Base-by-base conservation (phyloP, 768 basidiomycete genomes). In the Daedaleopsis nitida region DNA sequence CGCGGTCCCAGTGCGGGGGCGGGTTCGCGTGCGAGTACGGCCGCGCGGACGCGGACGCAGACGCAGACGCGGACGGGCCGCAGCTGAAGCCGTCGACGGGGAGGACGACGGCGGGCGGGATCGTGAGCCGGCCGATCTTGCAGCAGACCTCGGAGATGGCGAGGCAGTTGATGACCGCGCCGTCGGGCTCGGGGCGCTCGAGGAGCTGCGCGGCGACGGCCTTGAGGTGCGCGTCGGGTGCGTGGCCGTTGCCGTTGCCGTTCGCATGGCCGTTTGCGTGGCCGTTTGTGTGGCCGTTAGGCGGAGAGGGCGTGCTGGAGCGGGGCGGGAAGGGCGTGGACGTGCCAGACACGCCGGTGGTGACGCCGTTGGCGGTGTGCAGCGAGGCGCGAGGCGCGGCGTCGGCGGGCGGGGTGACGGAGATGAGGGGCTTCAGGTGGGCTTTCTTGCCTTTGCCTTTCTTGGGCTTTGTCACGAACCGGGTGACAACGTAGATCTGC, bases 111-210 rank as follows among this genome's bases (percentile, higher is more conserved):
- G 79, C 78, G 13, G 91, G 91, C 1, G 90, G 90, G 56, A 91
- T 80, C 19, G 88, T 91, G 62, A 92, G 86, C 1, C 89, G 81
- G 0, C 85, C 86, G 23, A 80, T 68, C 70, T 92, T 92, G 80
- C 85, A 90, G 68, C 87, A 89, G 23, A 83, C 58, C 55, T 83
- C 84, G 27, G 85, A 85, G 58, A 92, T 74, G 52, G 81, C 77
- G 61, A 91, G 69, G 60, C 88, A 88, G 70, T 92, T 83, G 7
- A 89, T 70, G 35, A 75, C 75, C 1, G 81, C 81, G 45, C 85
- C 87, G 63, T 88, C 87, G 0, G 76, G 73, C 65, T 84, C 83
- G 17, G 74, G 73, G 27, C 59, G 66, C 27, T 48, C 55, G 14
- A 43, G 51, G 35, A 45, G 54, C 45, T 55, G 59, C 55, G 64